Evolutionary conservation across 352 stramenopile species (phyloP), one percentile per base, ranked within the genome.

Genomic region (Globisporangium canariense): DNA sequence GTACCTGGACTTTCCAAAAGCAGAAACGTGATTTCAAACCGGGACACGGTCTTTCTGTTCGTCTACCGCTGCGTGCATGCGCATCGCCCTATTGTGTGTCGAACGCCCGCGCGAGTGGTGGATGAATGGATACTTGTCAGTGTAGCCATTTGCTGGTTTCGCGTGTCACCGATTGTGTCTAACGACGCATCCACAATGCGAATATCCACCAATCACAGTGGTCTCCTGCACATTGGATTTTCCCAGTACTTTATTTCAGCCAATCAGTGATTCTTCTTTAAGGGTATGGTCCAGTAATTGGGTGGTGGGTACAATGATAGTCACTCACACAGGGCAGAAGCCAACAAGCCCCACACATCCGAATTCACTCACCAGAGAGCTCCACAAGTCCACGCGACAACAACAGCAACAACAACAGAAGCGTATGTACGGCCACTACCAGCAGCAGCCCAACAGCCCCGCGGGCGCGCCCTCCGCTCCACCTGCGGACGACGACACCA

Each of bases 401-500:
- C 25, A 28, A 28, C 25, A 28, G 25, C 25, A 28, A 28, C 25
- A 25, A 25, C 22, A 28, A 28, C 25, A 28, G 25, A 28, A 30
- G 7, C 38, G 36, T 28, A 60, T 60, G 60, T 56, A 66, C 60
- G 60, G 53, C 41, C 60, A 60, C 7, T 41, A 28, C 8, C 52
- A 22, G 16, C 74, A 61, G 11, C 32, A 62, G 22, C 49, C 61
- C 8, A 69, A 67, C 50, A 40, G 28, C 38, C 41, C 40, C 20
- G 50, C 20, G 11, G 43, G 25, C 32, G 60, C 72, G 57, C 60
- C 75, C 10, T 79, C 77, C 0, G 77, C 75, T 4, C 77, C 77
- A 13, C 75, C 70, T 1, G 73, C 67, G 3, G 74, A 81, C 59
- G 59, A 30, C 20, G 66, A 77, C 34, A 11, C 10, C 25, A 28